phyloP scores from a whole-genome alignment of 2,329 filamentous ascomycete species.

The Fusarium graminum region DNA sequence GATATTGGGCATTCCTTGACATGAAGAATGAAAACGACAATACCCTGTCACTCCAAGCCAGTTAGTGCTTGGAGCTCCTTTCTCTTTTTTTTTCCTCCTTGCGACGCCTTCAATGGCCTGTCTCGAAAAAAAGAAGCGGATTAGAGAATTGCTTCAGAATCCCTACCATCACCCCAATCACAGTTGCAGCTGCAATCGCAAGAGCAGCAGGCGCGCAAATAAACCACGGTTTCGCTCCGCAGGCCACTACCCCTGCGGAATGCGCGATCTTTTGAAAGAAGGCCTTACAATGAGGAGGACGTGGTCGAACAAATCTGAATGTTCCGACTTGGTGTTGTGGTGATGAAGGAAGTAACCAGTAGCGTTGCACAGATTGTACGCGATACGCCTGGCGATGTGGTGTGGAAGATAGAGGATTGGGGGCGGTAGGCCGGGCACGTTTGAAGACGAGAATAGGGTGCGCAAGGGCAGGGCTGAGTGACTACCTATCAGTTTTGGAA shows the following conservation, averaged over 20 bases:
- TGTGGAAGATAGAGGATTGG: conserved; percentile 33
- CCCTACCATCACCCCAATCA: conserved; percentile 36
- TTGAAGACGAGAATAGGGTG: conserved; percentile 13
- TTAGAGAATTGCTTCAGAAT: conserved; percentile 34
- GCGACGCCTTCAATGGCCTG: conserved; percentile 39
- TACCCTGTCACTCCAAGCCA: conserved; percentile 20
- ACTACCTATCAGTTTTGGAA: neutral
- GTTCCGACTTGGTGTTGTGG: conserved; percentile 1
- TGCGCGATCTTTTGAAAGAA: conserved; percentile 25
- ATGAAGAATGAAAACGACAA: conserved; percentile 15
- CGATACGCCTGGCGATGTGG: conserved; percentile 24
- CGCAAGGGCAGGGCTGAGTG: conserved; percentile 5
- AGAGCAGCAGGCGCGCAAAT: conserved; percentile 39
- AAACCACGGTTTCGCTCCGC: conserved; percentile 41
- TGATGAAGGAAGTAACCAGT: conserved; percentile 10
- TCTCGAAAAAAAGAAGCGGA: conserved; percentile 41
- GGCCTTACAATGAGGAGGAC: conserved; percentile 10
- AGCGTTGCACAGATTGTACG: conserved; percentile 38
- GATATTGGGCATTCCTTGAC: conserved; percentile 12
- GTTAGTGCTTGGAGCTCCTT: conserved; percentile 28
- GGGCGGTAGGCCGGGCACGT: conserved; percentile 20
- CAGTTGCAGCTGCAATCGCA: conserved; percentile 24
- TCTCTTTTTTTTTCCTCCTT: conserved; percentile 11
- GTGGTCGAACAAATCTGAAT: conserved; percentile 9
- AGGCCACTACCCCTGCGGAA: conserved; percentile 36